Evolutionary conservation across 78 protist genomes (phyloP).

Genomic region (Isochrysis galbana): DNA sequence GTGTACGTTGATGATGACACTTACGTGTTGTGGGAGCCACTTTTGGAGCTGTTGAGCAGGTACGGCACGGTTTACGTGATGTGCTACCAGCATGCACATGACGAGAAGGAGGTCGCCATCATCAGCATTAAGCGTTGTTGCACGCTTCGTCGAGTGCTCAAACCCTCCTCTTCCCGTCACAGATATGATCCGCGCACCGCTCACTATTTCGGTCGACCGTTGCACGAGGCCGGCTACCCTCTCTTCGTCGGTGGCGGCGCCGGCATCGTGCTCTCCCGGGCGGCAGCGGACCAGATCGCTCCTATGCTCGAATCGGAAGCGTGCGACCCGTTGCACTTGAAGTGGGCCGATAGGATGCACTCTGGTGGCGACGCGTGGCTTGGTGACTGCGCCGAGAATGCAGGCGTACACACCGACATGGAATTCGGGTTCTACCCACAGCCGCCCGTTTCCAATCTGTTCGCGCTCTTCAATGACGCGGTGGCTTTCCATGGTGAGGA

Average conservation of each 20-base stretch:
- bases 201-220: background rate
- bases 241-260: conserved; percentile 8
- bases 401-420: background rate
- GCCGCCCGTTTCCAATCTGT: conserved; percentile 4
- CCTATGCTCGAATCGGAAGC: background rate
- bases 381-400: background rate
- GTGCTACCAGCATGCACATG: no score
- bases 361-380: conserved; percentile 15
- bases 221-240: background rate
- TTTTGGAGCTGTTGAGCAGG: background rate
- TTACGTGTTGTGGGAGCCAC: background rate
- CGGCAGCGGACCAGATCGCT: background rate
- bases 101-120: no score
- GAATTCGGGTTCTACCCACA: conserved; percentile 17
- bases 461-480: conserved; percentile 10
- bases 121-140: no score
- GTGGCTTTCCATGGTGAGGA: background rate
- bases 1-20: conserved; percentile 16
- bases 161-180: no score
- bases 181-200: background rate
- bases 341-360: conserved; percentile 2
- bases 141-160: no score
- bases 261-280: conserved; percentile 7
- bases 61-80: no score
- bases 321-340: conserved; percentile 7